Base-by-base conservation (phyloP, 768 basidiomycete species). In the Lyophyllum shimeji region DNA sequence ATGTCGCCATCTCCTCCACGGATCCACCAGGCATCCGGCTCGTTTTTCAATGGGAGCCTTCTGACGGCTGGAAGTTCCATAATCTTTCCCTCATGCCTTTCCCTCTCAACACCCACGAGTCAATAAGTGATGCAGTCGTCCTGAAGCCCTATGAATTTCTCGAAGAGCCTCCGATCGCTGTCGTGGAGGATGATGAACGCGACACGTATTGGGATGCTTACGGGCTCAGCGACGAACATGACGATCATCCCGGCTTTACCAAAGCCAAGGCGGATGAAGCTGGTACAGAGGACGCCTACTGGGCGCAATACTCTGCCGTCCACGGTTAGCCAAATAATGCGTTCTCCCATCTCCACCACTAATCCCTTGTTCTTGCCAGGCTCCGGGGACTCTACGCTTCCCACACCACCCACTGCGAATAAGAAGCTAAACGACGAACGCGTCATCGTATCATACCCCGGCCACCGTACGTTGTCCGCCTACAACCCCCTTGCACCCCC, bases 191-290 rank as follows among this genome's bases (percentile, higher is more conserved):
- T 15, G 71, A 73, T 37, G 80, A 84, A 25, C 81, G 84, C 20
- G 79, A 83, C 63, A 73, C 79, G 7, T 90, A 90, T 64, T 91
- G 89, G 89, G 76, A 84, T 59, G 77, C 84, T 11, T 89, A 90
- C 59, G 81, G 75, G 18, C 69, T 71, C 11, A 62, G 73, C 45
- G 75, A 72, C 52, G 60, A 70, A 52, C 57, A 57, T 46, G 68
- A 67, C 48, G 59, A 60, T 55, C 56, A 59, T 39, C 29, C 49
- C 55, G 53, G 34, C 49, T 55, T 60, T 59, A 49, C 50, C 44
- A 48, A 52, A 37, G 21, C 55, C 8, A 67, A 70, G 37, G 42
- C 45, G 31, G 60, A 66, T 9, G 64, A 67, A 33, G 57, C 61
- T 45, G 69, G 60, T 50, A 63, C 75, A 18, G 79, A 81, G 63